phyloP scores from a whole-genome alignment of 2,329 filamentous ascomycete genomes.

The Aspergillus sp. region DNA sequence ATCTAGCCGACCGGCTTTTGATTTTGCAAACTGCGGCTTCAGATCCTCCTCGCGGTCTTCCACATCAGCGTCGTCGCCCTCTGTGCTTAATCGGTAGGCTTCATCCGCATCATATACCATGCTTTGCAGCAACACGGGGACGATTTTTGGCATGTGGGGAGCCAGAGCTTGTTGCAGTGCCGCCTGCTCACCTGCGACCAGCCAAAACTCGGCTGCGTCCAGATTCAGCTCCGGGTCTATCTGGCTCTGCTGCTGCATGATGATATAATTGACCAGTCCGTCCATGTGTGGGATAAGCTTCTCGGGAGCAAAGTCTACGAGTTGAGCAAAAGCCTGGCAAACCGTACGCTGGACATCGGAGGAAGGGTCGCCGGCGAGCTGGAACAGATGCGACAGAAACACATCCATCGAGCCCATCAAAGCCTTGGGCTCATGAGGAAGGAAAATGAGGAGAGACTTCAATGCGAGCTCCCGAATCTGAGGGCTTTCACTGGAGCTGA shows the following conservation, averaged over 20 bases:
- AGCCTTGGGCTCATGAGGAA: constrained; percentile 80
- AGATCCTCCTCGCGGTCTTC: constrained; percentile 91
- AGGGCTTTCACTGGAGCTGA: constrained; percentile 74
- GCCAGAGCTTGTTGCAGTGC: constrained; percentile 75
- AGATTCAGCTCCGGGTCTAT: constrained; percentile 88
- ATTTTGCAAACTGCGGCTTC: constrained; percentile 86
- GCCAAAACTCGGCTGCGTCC: constrained; percentile 97
- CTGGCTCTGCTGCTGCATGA: constrained; percentile 79
- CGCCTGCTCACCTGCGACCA: constrained; percentile 87
- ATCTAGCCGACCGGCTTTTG: constrained; percentile 63
- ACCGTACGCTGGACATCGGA: constrained; percentile 89
- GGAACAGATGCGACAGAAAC: constrained; percentile 81
- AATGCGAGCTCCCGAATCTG: constrained; percentile 82
- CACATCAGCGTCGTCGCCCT: constrained; percentile 85
- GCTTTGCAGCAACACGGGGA: constrained; percentile 86
- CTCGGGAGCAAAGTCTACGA: constrained; percentile 88
- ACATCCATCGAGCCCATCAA: constrained; percentile 79
- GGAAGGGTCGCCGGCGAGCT: constrained; percentile 74
- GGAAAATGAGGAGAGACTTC: constrained; percentile 87
- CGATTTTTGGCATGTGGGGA: constrained; percentile 80
- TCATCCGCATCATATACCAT: constrained; percentile 98
- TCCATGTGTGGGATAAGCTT: constrained; percentile 87
- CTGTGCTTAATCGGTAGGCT: constrained; percentile 79
- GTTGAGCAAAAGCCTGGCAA: constrained; percentile 87
- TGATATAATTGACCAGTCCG: constrained; percentile 89